Conservation (phyloP, 2,329 filamentous ascomycete genomes). For the Cryphonectria japonica region DNA sequence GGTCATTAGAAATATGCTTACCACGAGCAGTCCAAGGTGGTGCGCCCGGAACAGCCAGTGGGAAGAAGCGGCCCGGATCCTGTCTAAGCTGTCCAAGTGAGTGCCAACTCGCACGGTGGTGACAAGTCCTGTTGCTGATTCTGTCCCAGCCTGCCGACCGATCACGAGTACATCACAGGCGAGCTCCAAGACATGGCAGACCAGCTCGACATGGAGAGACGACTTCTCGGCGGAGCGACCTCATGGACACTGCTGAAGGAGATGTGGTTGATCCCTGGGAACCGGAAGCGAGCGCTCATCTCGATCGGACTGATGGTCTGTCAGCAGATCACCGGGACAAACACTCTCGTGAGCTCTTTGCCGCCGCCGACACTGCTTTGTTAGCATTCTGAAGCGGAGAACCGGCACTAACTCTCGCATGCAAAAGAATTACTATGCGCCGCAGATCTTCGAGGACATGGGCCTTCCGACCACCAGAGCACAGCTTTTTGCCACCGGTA, state of each 20-base stretch:
- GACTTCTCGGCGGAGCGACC: slow-evolving; percentile 56
- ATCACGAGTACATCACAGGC: slow-evolving; percentile 60
- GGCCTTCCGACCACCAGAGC: slow-evolving; percentile 60
- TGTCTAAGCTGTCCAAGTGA: slow-evolving; percentile 54
- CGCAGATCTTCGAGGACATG: slow-evolving; percentile 68
- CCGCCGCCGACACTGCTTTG: background rate
- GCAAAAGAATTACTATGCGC: slow-evolving; percentile 66
- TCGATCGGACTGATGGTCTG: slow-evolving; percentile 55
- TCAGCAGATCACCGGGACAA: slow-evolving; percentile 28
- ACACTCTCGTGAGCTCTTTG: slow-evolving; percentile 6
- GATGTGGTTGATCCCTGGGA: slow-evolving; percentile 63
- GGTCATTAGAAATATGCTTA: background rate
- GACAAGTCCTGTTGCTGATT: background rate
- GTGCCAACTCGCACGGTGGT: slow-evolving; percentile 8
- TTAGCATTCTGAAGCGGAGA: too few relatives aligned
- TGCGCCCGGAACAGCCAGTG: slow-evolving; percentile 69
- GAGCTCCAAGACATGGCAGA: slow-evolving; percentile 70
- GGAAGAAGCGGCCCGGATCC: slow-evolving; percentile 62
- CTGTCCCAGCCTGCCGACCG: slow-evolving; percentile 52
- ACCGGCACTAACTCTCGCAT: background rate
- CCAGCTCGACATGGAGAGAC: slow-evolving; percentile 65
- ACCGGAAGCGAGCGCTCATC: slow-evolving; percentile 67
- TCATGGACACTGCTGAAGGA: slow-evolving; percentile 64
- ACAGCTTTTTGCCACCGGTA: slow-evolving; percentile 71
- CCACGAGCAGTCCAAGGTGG: slow-evolving; percentile 62